phyloP scores from a whole-genome alignment of 495 filamentous ascomycete genomes.

The Penicillium pulvis region DNA sequence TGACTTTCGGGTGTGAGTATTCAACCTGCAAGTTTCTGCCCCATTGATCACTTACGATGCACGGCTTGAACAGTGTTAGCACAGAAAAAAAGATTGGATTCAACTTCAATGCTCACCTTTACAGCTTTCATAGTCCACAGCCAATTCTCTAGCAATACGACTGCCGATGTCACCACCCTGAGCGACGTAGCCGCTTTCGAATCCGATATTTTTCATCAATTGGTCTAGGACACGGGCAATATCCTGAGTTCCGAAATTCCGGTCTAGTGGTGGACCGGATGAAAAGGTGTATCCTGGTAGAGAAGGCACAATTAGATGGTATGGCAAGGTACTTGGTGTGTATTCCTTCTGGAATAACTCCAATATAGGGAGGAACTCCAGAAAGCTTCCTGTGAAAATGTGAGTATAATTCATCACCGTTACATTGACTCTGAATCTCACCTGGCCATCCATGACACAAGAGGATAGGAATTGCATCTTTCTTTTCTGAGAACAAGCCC shows the following conservation, averaged over 20 bases:
- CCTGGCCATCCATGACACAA: conserved; percentile 67
- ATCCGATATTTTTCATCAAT: conserved; percentile 62
- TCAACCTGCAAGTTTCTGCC: neutral
- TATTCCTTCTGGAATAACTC: conserved; percentile 52
- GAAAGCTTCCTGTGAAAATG: conserved; percentile 42
- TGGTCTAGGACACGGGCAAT: conserved; percentile 53
- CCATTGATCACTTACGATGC: conserved; percentile 30
- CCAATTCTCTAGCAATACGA: conserved; percentile 47
- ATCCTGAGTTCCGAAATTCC: conserved; percentile 46
- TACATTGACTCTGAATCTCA: conserved; percentile 8
- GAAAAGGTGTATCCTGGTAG: conserved; percentile 66
- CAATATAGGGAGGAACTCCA: conserved; percentile 58
- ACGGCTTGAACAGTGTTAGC: conserved; percentile 28
- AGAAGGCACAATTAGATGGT: conserved; percentile 66
- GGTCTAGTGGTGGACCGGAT: conserved; percentile 49
- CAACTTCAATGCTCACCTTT: conserved; percentile 35
- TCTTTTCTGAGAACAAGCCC: conserved; percentile 59
- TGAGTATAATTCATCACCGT: neutral
- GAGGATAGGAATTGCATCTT: conserved; percentile 61
- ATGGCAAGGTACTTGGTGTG: conserved; percentile 57
- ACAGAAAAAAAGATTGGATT: neutral
- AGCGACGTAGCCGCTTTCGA: conserved; percentile 59
- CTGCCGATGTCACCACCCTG: conserved; percentile 71
- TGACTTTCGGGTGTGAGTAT: conserved; percentile 27
- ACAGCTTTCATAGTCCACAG: conserved; percentile 41